Base-by-base conservation (phyloP, 2,329 filamentous ascomycete species). In the Aspergillus thermomutatus region DNA sequence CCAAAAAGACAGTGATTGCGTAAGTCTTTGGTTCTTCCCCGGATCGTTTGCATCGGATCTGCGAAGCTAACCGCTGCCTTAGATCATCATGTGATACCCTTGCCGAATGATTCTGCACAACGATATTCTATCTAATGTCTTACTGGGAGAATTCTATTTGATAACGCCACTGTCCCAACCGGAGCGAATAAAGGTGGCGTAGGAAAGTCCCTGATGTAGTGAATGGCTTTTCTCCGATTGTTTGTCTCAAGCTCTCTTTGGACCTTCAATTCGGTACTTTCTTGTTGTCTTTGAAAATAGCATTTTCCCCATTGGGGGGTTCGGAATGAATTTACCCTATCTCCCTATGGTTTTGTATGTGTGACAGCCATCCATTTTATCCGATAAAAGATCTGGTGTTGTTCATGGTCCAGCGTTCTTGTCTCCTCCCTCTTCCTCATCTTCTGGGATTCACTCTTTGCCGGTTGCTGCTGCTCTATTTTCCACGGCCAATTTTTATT, bases 1-100 rank as follows among this genome's bases (percentile, higher is more conserved):
- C 49, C 92, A 94, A 75, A 83, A 87, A 60, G 90, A 96, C n/a
- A 84, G 85, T 64, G 92, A 97, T 76, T 99, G 93, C 80, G 92
- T 97, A 85, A 79, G 83, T 79, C 23, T 55, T 49, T 37, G 34
- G 3, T 11, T 28, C 26, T 51, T 21, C 9, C 10, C 46, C 14
- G 43, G 11, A 26, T 46, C 21, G 9, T 37, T 19, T 23, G 17
- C 2, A 26, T 23, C 3, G 9, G 11, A 43, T 27, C 23, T 53
- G 25, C 11, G 4, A 55, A 48, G 60, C 65, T 66, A 53, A 66
- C 58, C 9, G 23, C 8, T 21, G 28, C 31, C 4, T 25, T 58
- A 76, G 74, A 68, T 75, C 65, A 66, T 77, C 60, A 76, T 76
- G 73, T 77, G 70, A 75, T 73, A 74, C 70, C 71, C 72, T 54